Conservation (phyloP, 768 basidiomycete species). For the Tricholoma sp. region DNA sequence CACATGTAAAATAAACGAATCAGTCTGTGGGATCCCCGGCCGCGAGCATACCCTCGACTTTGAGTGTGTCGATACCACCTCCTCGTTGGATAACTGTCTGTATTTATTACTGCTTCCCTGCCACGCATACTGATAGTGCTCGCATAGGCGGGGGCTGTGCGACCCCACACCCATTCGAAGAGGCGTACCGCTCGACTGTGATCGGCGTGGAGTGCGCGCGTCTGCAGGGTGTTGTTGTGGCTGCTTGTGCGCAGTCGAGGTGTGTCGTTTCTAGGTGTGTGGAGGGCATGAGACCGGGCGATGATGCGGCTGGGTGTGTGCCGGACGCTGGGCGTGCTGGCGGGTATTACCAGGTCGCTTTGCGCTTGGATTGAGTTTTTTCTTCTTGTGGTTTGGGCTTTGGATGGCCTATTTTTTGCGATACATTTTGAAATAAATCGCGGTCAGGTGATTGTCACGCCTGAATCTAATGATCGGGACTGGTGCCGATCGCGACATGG, state of each 20-base stretch:
- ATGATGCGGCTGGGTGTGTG: slow-evolving; percentile 8
- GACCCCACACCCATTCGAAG: slow-evolving; percentile 13
- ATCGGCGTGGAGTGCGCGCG: slow-evolving; percentile 18
- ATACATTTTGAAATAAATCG: no score
- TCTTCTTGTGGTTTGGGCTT: no score
- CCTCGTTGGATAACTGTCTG: slow-evolving; percentile 12
- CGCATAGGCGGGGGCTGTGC: slow-evolving; percentile 15
- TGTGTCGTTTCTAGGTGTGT: slow-evolving; percentile 11
- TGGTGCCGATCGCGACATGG: no score
- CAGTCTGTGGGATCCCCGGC: slow-evolving; percentile 15
- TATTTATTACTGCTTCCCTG: no score
- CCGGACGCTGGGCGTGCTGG: neutral
- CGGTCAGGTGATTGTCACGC: no score
- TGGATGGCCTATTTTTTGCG: no score
- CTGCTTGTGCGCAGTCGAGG: slow-evolving; percentile 4
- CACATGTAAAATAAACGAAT: slow-evolving; percentile 13
- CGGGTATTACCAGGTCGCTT: no score
- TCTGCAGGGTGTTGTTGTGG: slow-evolving; percentile 9
- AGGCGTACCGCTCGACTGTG: slow-evolving; percentile 19
- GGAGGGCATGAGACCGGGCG: slow-evolving; percentile 3
- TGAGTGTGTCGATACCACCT: slow-evolving; percentile 13
- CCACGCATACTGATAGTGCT: neutral
- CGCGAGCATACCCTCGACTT: slow-evolving; percentile 8
- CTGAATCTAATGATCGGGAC: no score
- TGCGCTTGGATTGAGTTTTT: no score